A percentile compares a stretch with the other conserved stretches of the same genome.
Conservation (phyloP, 2,329 filamentous ascomycete species). For the Trichophyton equinum region DNA sequence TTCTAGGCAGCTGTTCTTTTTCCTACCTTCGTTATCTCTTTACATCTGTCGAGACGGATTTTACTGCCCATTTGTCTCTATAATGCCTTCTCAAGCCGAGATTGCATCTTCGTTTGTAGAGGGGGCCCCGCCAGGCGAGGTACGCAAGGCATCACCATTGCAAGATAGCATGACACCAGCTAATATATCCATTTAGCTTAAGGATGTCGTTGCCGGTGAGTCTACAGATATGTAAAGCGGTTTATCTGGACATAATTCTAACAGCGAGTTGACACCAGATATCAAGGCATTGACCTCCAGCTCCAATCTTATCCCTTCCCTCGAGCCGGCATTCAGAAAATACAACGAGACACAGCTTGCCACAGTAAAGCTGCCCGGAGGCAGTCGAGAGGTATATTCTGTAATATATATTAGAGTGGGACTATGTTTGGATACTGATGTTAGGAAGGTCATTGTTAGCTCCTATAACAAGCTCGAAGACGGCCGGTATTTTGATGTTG, state of each 20-base stretch:
- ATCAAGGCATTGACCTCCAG: slow-evolving; percentile 75
- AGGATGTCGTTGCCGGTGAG: slow-evolving; percentile 75
- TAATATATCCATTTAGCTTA: slow-evolving; percentile 46
- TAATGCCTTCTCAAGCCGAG: slow-evolving; percentile 39
- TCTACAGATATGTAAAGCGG: not conserved
- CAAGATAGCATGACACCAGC: slow-evolving; percentile 13
- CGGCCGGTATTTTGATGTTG: slow-evolving; percentile 79
- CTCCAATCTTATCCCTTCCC: slow-evolving; percentile 54
- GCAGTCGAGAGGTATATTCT: slow-evolving; percentile 56
- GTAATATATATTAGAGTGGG: not conserved
- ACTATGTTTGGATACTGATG: not conserved
- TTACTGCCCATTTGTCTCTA: not conserved
- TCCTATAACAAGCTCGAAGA: slow-evolving; percentile 69
- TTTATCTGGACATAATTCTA: not conserved
- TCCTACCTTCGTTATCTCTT: too few relatives aligned
- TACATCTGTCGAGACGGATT: not conserved
- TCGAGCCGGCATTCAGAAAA: slow-evolving; percentile 73
- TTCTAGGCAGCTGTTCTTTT: not conserved
- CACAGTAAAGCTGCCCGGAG: slow-evolving; percentile 77
- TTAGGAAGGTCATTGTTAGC: slow-evolving; percentile 52
- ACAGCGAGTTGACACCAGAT: slow-evolving; percentile 41
- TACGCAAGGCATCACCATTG: slow-evolving; percentile 30
- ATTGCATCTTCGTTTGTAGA: slow-evolving; percentile 78
- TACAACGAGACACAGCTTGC: slow-evolving; percentile 95
- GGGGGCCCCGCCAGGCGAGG: slow-evolving; percentile 92